A percentile compares a stretch with the other conserved stretches of the same genome.
Conservation (phyloP, 495 filamentous ascomycete species). For the Lasiosphaeriaceae sp. region DNA sequence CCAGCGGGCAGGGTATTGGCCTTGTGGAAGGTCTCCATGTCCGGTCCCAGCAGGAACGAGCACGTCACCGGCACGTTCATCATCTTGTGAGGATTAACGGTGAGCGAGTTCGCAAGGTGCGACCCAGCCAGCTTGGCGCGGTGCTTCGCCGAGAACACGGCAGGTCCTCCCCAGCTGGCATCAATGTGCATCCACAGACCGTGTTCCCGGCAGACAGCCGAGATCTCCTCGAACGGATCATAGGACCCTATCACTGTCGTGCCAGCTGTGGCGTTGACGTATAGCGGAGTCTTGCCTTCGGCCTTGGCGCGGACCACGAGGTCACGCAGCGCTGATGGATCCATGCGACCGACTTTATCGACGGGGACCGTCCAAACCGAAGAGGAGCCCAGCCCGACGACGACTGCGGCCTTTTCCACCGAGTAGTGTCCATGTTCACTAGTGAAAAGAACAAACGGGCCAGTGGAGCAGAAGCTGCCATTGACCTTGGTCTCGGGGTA, state of each 20-base stretch:
- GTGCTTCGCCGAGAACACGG: slow-evolving; percentile 67
- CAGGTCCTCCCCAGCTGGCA: slow-evolving; percentile 84
- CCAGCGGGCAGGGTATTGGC: slow-evolving; percentile 84
- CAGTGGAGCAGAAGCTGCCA: slow-evolving; percentile 56
- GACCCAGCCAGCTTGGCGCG: slow-evolving; percentile 62
- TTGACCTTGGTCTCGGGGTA: slow-evolving; percentile 69
- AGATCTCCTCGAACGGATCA: slow-evolving; percentile 72
- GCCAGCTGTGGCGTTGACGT: slow-evolving; percentile 92
- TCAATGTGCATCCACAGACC: slow-evolving; percentile 90
- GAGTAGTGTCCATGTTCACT: slow-evolving; percentile 87
- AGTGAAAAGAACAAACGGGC: slow-evolving; percentile 80
- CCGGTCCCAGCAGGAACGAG: slow-evolving; percentile 77
- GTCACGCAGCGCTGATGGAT: slow-evolving; percentile 57
- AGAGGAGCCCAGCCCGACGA: slow-evolving; percentile 73
- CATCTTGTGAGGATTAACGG: slow-evolving; percentile 97
- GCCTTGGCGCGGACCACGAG: slow-evolving; percentile 54
- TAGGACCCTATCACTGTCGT: slow-evolving; percentile 91
- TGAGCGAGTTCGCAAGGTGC: slow-evolving; percentile 71
- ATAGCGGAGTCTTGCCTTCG: slow-evolving; percentile 77
- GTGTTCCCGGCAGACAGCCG: slow-evolving; percentile 64
- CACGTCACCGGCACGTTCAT: slow-evolving; percentile 86
- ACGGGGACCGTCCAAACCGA: slow-evolving; percentile 72
- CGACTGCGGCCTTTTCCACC: slow-evolving; percentile 87
- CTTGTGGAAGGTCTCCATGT: slow-evolving; percentile 68
- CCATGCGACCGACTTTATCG: slow-evolving; percentile 69